Evolutionary conservation across 129 eudicot species (phyloP).

Genomic region (Heracleum sosnowskyi): DNA sequence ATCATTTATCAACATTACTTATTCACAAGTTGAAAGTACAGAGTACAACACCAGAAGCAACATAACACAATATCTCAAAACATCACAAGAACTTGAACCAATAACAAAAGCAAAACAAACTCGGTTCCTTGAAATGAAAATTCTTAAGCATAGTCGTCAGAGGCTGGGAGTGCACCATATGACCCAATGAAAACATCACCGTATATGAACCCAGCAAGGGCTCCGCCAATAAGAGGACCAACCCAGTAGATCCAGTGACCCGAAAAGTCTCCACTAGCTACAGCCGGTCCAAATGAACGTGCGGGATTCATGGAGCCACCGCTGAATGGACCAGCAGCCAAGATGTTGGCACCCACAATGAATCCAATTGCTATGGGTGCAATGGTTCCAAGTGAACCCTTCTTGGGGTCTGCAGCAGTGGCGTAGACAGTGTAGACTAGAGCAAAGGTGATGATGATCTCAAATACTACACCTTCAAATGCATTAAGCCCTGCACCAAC

Average conservation of each 20-base stretch:
- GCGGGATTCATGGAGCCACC: constrained; percentile 84
- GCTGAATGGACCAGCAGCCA: constrained; percentile 63
- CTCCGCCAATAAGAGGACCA: constrained; percentile 74
- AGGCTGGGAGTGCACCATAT: constrained; percentile 33
- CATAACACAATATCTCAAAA: not conserved
- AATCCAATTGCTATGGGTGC: constrained; percentile 63
- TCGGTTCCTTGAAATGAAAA: not conserved
- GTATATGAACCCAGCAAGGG: constrained; percentile 45
- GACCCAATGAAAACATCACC: constrained; percentile 51
- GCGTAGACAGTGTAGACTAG: constrained; percentile 58
- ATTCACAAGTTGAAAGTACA: constrained; percentile 6
- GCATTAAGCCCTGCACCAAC: constrained; percentile 44
- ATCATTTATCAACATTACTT: not conserved
- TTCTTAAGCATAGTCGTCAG: constrained; percentile 40
- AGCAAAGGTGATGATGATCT: constrained; percentile 53
- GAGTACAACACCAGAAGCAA: not conserved
- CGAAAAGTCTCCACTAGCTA: constrained; percentile 46
- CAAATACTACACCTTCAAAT: constrained; percentile 45
- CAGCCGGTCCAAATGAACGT: constrained; percentile 65
- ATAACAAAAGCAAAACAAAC: not conserved
- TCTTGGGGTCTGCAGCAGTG: constrained; percentile 63
- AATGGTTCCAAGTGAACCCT: constrained; percentile 50
- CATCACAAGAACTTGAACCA: not conserved
- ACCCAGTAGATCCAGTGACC: constrained; percentile 58
- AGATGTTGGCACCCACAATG: constrained; percentile 72